phyloP scores from a whole-genome alignment of 1,284 basidiomycete genomes.

The Caloboletus inedulis region DNA sequence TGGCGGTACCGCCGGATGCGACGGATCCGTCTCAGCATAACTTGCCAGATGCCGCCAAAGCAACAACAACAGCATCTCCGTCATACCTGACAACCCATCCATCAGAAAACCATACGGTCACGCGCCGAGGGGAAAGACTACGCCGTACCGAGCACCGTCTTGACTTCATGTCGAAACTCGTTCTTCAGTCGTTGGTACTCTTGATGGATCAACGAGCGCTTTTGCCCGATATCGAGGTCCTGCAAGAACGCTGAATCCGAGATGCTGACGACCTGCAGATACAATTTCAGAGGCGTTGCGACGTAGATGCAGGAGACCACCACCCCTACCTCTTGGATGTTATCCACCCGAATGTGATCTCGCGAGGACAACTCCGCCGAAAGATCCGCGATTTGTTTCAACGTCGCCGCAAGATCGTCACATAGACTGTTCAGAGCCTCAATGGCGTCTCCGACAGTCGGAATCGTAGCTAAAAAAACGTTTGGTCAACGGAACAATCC shows the following conservation, averaged over 20 bases:
- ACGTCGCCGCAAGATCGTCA: slow-evolving; percentile 53
- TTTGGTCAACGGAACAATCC: neutral
- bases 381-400: slow-evolving; percentile 68
- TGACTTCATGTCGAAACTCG: slow-evolving; percentile 46
- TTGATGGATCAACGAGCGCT: slow-evolving; percentile 58
- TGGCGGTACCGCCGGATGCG: slow-evolving; percentile 28
- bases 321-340: slow-evolving; percentile 60
- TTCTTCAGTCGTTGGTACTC: slow-evolving; percentile 52
- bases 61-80: slow-evolving; percentile 82
- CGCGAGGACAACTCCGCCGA: slow-evolving; percentile 68
- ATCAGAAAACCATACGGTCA: neutral
- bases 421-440: slow-evolving; percentile 65
- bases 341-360: slow-evolving; percentile 67
- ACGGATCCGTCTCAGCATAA: slow-evolving; percentile 46
- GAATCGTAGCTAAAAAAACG: slow-evolving; percentile 53
- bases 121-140: neutral
- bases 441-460: slow-evolving; percentile 74
- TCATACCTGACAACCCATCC: slow-evolving; percentile 49
- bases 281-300: neutral
- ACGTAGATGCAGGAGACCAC: neutral
- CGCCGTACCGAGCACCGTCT: slow-evolving; percentile 51
- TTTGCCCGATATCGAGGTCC: slow-evolving; percentile 65
- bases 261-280: slow-evolving; percentile 50
- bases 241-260: slow-evolving; percentile 55
- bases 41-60: slow-evolving; percentile 82